These are phyloP conservation scores for Zygotorulaspora sp. DNA, from an alignment of 805 yeast genomes.

Conservation along the genomic window DNA sequence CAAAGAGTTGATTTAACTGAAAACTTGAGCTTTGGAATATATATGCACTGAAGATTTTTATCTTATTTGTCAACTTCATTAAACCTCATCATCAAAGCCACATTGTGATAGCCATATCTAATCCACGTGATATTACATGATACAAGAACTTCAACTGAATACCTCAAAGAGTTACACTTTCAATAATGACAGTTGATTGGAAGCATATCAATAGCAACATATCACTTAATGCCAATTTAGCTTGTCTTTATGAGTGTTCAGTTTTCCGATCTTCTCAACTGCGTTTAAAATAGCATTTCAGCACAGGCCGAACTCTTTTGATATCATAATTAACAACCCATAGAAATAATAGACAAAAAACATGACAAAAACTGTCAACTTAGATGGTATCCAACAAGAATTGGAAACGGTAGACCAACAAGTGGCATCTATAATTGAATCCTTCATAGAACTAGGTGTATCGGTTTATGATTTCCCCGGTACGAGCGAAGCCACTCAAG, in stretches of 20 bases:
- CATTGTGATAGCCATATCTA: not conserved
- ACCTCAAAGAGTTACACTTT: too few relatives aligned
- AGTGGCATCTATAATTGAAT: slow-evolving; percentile 57
- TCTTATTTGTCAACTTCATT: not conserved
- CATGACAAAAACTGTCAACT: slow-evolving; percentile 9
- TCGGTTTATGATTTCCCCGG: slow-evolving; percentile 92
- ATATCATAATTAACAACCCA: too few relatives aligned
- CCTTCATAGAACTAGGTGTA: slow-evolving; percentile 84
- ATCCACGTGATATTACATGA: slow-evolving; percentile 1
- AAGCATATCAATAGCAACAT: too few relatives aligned
- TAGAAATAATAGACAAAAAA: not conserved
- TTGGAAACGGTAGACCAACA: slow-evolving; percentile 32
- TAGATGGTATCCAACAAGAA: slow-evolving; percentile 28
- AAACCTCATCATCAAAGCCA: not conserved
- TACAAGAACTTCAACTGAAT: not conserved
- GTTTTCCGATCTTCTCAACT: too few relatives aligned
- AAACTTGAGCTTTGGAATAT: too few relatives aligned
- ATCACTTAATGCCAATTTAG: too few relatives aligned
- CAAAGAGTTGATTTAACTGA: too few relatives aligned
- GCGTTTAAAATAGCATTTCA: too few relatives aligned
- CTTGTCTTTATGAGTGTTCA: too few relatives aligned
- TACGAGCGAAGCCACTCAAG: slow-evolving; percentile 70
- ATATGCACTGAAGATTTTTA: too few relatives aligned
- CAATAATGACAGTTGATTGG: too few relatives aligned
- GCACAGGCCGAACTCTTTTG: too few relatives aligned